Base-by-base conservation (phyloP, 176 grass and related monocot species). In the Bonia amplexicaulis region DNA sequence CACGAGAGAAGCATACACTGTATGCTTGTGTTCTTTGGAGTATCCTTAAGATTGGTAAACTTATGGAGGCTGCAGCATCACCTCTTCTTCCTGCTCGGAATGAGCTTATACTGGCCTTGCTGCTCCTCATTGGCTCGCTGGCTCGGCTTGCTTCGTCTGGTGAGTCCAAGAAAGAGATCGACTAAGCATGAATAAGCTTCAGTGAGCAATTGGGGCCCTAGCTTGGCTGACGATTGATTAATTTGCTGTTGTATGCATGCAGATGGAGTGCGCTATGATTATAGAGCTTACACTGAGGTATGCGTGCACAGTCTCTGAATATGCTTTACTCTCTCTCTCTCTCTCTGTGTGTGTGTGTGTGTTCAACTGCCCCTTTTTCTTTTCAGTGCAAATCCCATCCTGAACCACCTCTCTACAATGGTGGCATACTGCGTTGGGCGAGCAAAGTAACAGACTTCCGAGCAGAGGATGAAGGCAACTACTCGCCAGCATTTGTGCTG, bases 331-430 rank as follows among this genome's bases (percentile, higher is more conserved):
- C 11, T 7, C 17, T 27, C 5, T 11, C 6, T 42, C 23, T 9
- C 52, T 20, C 2, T n/a, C 22, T 25, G 1, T 8, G 1, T 33
- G 20, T 6, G 3, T n/a, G 19, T 3, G 11, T 62, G 16, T 0
- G 12, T 54, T 40, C 5, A 29, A 33, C 33, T 5, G 45, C 17
- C 9, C 6, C 29, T 17, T 42, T 41, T 35, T 44, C 4, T 37
- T 72, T 42, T 25, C 89, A 97, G 95, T 97, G 95, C 88, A 94
- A 91, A 69, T 72, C 84, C 46, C 87, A 97, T 58, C 91, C 95
- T 42, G 92, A 97, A 48, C 86, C 92, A 27, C 80, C 95, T 31
- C 90, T 97, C 25, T 97, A 97, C 78, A 87, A 86, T 60, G 95
- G 95, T 33, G 95, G 95, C 63, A 81, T 97, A 79, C 84, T 94